Evolutionary conservation across 2,329 filamentous ascomycete species (phyloP).

Genomic region (Stachybotrys chlorohalonatus): DNA sequence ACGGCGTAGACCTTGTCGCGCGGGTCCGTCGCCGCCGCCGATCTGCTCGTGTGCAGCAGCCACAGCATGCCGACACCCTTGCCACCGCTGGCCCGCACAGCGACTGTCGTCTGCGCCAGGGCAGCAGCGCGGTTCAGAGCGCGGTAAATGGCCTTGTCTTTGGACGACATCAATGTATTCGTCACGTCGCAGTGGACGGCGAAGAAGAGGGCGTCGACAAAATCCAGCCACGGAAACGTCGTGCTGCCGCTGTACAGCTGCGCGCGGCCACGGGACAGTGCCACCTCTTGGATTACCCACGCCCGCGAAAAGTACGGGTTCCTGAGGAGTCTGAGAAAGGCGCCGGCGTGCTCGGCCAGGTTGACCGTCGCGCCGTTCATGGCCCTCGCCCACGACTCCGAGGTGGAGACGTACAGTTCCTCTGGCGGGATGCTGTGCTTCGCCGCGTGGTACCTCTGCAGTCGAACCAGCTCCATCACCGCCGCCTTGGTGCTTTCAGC

Average conservation of each 20-base stretch:
- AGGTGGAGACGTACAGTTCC: not conserved
- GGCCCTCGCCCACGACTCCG: not conserved
- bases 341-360: not conserved
- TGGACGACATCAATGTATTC: not conserved
- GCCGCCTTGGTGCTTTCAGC: too few species aligned
- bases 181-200: not conserved
- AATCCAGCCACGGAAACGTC: not conserved
- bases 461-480: not conserved
- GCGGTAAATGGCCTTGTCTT: not conserved
- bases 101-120: not conserved
- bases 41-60: not conserved
- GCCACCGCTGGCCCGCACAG: not conserved
- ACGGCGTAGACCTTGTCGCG: not conserved
- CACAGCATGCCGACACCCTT: not conserved
- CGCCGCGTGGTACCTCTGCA: not conserved
- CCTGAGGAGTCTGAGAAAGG: not conserved
- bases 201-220: not conserved
- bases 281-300: not conserved
- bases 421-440: not conserved
- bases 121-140: not conserved
- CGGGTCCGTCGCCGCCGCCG: not conserved
- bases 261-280: not conserved
- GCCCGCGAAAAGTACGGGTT: not conserved
- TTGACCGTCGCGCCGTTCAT: not conserved
- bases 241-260: not conserved